Conservation (phyloP, 2,329 filamentous ascomycete genomes). For the Ophiostoma australiae region DNA sequence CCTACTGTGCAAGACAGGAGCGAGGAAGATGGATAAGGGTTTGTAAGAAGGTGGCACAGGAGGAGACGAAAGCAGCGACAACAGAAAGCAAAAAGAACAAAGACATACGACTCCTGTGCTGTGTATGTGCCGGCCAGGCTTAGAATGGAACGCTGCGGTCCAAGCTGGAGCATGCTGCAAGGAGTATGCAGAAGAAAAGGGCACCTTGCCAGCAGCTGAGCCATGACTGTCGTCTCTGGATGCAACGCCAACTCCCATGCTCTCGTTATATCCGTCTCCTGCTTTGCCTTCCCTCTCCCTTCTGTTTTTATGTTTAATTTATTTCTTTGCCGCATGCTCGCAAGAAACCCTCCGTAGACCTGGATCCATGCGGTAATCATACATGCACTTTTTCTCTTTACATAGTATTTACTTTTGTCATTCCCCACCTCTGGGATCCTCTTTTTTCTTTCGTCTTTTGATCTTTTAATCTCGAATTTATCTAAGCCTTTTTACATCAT, state of each 20-base stretch:
- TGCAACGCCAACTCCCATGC: not conserved
- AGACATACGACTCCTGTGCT: not conserved
- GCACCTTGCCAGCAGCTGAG: not conserved
- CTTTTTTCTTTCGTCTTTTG: not conserved
- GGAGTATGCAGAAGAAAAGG: not conserved
- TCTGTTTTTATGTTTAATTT: not conserved
- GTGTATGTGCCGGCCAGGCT: not conserved
- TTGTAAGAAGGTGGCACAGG: not conserved
- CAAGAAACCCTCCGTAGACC: not conserved
- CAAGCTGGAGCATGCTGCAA: not conserved
- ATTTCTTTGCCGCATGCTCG: not conserved
- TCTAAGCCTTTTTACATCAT: not conserved
- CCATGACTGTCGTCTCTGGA: not conserved
- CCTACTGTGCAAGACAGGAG: not conserved
- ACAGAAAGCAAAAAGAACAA: not conserved
- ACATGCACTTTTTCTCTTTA: not conserved
- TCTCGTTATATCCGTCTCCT: not conserved
- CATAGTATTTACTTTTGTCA: not conserved
- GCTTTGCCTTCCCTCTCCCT: not conserved
- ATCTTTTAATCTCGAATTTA: not conserved
- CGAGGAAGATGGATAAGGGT: not conserved
- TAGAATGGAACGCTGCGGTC: not conserved
- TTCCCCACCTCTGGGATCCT: not conserved
- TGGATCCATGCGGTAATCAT: constrained; percentile 1
- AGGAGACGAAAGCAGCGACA: not conserved